A percentile compares a stretch with the other conserved stretches of the same genome.
Conservation (phyloP, 2,329 filamentous ascomycete species). For the Monascus ruber region DNA sequence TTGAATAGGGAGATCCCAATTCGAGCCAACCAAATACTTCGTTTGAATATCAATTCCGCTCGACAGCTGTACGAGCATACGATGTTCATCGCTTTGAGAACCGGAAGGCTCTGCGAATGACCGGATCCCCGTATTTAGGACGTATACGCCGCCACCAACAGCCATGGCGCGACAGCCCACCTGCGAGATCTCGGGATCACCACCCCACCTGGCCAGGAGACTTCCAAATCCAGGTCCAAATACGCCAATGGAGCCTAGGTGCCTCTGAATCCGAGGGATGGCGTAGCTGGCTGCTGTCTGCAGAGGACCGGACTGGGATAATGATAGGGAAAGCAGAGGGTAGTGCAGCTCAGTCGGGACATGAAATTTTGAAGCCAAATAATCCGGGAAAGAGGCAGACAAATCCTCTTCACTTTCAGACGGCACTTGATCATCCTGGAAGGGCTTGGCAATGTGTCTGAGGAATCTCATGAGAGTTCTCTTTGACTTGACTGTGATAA, state of each 20-base stretch:
- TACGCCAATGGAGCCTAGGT: constrained; percentile 74
- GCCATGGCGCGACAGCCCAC: constrained; percentile 82
- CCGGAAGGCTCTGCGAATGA: constrained; percentile 10
- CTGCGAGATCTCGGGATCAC: constrained; percentile 77
- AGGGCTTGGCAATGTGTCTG: constrained; percentile 59
- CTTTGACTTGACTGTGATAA: constrained; percentile 70
- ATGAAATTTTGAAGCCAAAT: constrained; percentile 45
- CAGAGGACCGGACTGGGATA: constrained; percentile 51
- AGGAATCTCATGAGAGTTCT: constrained; percentile 86
- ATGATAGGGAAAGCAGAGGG: constrained; percentile 57
- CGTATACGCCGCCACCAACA: constrained; percentile 83
- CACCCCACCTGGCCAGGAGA: constrained; percentile 87
- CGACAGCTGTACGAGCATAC: constrained; percentile 20
- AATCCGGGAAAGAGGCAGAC: constrained; percentile 41
- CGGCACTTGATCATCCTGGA: constrained; percentile 42
- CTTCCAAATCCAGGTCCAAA: constrained; percentile 85
- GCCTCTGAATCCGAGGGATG: constrained; percentile 60
- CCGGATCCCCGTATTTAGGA: constrained; percentile 61
- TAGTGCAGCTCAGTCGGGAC: constrained; percentile 58
- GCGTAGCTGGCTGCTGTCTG: constrained; percentile 55
- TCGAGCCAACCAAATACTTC: constrained; percentile 25
- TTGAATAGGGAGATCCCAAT: constrained; percentile 24
- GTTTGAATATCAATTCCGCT: constrained; percentile 26
- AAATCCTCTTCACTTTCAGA: constrained; percentile 45
- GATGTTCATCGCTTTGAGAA: constrained; percentile 5